Evolutionary conservation across 2,329 filamentous ascomycete species (phyloP), one percentile per base, ranked within the genome.

Genomic region (Ophiocordyceps polyrhachis-furcata): DNA sequence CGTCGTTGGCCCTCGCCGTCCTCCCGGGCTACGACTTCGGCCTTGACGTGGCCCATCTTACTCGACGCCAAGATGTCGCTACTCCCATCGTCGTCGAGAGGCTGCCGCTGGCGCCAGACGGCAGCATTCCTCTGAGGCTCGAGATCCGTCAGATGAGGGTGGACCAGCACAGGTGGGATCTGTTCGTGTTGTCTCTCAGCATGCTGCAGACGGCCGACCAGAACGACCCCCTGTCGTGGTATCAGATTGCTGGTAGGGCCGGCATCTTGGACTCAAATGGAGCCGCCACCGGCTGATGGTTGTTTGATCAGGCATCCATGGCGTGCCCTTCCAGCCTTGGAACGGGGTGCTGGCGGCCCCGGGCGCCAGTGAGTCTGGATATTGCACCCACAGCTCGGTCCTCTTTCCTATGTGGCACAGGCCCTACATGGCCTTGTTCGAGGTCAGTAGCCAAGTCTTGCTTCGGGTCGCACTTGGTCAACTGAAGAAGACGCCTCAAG

Each of bases 351-450:
- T 62, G 43, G 64, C 68, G 45, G 64, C 62, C 2, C 55, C 66
- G 2, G 74, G 73, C 2, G 73, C 71, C 47, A 65, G 69, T 46
- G 62, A 67, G 37, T 67, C 71, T 15, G 85, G 84, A 43, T 93
- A 87, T 58, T 93, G 86, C 58, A 74, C 75, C 14, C 86, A 93
- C 60, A 73, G 70, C 21, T 83, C 81, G 1, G 75, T 80, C 38
- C 64, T 91, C 15, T 91, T 93, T 57, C 75, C 81, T 37, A 72
- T 79, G 37, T 93, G 86, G 86, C 86, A 93, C 66, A 74, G 86
- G 43, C 82, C 84, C 1, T 93, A 89, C 59, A 66, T 91, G 47
- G 71, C 68, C 28, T 58, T 76, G 43, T 74, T 73, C 46, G 73
- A 77, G 65, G 73, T 72, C 48, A 47, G 56, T 35, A 2, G 12